Evolutionary conservation across 176 grass and related monocot genomes (phyloP), one percentile per base, ranked within the genome.

Genomic region (Triticum urartu): DNA sequence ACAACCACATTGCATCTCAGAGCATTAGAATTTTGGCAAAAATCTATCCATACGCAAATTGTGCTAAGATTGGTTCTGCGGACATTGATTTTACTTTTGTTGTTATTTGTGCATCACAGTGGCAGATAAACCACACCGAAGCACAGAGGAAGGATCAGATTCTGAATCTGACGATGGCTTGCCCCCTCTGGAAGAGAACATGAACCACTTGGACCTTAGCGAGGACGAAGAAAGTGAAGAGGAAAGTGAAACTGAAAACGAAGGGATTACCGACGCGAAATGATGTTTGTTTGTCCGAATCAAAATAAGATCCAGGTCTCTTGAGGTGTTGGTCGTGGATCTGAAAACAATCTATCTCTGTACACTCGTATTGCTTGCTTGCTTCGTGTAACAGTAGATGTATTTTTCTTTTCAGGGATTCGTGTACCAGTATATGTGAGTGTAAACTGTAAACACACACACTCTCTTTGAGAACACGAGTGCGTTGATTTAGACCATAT

Each of bases 111-210:
- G 58, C 65, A 62, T 39, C 12, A 45, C 43, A 87, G 77, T 7
- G 47, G 24, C 22, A 21, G 61, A 88, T 3, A 54, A 89, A 82
- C 6, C 81, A 28, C 68, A 39, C 11, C 81, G 30, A 38, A 84
- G 64, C 72, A 59, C 62, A 21, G 72, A 90, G 33, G 80, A 89
- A 60, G 80, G 66, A 78, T 92, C 89, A 35, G 93, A 90, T 25
- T 77, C 78, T 86, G 95, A 98, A 72, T 93, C 92, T 38, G 89
- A 98, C 11, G 88, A 93, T 36, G 95, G 79, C 72, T 87, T 98
- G 72, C 95, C 95, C 5, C 95, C 93, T 24, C 91, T 98, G 0
- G 95, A 98, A 81, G 78, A 92, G 86, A 98, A 98, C 58, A n/a
- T 94, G 80, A 98, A 94, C 83, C 95, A 95, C 81, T 42, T 98